Percentiles rank a stretch among this genome's conserved stretches.
Evolutionary conservation across 2,329 filamentous ascomycete species (phyloP).

Genomic region (Microcyclosporella mali): DNA sequence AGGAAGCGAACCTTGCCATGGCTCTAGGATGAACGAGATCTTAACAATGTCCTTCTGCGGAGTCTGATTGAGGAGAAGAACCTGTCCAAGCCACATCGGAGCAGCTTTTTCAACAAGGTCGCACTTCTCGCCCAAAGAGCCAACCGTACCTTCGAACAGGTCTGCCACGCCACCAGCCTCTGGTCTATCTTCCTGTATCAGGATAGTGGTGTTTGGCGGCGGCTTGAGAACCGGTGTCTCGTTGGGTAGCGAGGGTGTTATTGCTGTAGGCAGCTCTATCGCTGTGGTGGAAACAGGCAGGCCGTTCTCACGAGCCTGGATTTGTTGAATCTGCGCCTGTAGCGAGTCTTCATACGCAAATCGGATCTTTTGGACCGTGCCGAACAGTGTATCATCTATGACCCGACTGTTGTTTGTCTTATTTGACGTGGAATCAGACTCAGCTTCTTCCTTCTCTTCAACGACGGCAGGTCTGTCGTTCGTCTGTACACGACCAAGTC

Average conservation of each 20-base stretch:
- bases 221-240: constrained; percentile 73
- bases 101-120: constrained; percentile 79
- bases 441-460: constrained; percentile 60
- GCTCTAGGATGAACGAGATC: constrained; percentile 87
- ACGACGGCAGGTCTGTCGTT: constrained; percentile 65
- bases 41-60: constrained; percentile 89
- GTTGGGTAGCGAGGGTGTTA: constrained; percentile 62
- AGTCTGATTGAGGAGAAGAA: constrained; percentile 73
- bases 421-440: constrained; percentile 55
- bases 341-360: constrained; percentile 66
- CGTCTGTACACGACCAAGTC: constrained; percentile 64
- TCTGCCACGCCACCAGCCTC: constrained; percentile 66
- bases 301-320: constrained; percentile 29
- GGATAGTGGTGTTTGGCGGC: constrained; percentile 56
- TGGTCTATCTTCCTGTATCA: constrained; percentile 60
- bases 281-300: constrained; percentile 27
- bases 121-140: constrained; percentile 66
- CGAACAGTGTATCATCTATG: constrained; percentile 68
- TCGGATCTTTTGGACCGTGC: constrained; percentile 65
- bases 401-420: constrained; percentile 59
- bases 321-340: constrained; percentile 38
- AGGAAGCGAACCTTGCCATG: constrained; percentile 66
- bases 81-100: constrained; percentile 87
- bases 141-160: constrained; percentile 84
- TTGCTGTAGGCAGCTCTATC: constrained; percentile 51